phyloP scores from a whole-genome alignment of 352 stramenopile genomes.

The Globisporangium okanoganense region DNA sequence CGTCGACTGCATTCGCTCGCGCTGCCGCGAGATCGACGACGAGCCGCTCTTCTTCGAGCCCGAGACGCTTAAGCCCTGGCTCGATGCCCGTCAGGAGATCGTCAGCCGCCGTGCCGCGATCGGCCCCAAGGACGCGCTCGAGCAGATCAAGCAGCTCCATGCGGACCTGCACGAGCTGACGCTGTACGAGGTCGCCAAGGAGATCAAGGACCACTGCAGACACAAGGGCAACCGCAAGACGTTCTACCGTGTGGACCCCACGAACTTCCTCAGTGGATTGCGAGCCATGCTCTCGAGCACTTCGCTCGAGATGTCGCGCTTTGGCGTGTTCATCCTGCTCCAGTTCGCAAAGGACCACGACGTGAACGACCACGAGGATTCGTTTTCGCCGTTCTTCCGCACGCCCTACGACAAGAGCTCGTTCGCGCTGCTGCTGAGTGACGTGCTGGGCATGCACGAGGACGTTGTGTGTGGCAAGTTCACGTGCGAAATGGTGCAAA shows the following conservation, averaged over 20 bases:
- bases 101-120: conserved; percentile 43
- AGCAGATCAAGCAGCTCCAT: conserved; percentile 61
- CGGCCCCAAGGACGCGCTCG: conserved; percentile 35
- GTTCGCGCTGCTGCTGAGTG: conserved; percentile 39
- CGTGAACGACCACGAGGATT: conserved; percentile 15
- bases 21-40: conserved; percentile 53
- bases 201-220: conserved; percentile 69
- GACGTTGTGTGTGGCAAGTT: conserved; percentile 33
- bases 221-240: conserved; percentile 60
- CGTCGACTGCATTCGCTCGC: conserved; percentile 42
- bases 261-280: conserved; percentile 39
- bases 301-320: conserved; percentile 50
- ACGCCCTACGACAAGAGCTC: conserved; percentile 60
- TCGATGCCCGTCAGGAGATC: conserved; percentile 51
- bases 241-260: conserved; percentile 40
- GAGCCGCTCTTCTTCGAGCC: conserved; percentile 43
- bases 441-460: conserved; percentile 22
- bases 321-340: conserved; percentile 63
- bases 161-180: conserved; percentile 50
- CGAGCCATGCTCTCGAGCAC: conserved; percentile 58
- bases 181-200: conserved; percentile 59
- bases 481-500: conserved; percentile 43
- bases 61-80: conserved; percentile 50
- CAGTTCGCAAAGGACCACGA: conserved; percentile 52
- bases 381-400: conserved; percentile 37